These are phyloP conservation scores for Xylariaceae sp. DNA, from an alignment of 2,329 filamentous ascomycete genomes.

Conservation along the genomic window DNA sequence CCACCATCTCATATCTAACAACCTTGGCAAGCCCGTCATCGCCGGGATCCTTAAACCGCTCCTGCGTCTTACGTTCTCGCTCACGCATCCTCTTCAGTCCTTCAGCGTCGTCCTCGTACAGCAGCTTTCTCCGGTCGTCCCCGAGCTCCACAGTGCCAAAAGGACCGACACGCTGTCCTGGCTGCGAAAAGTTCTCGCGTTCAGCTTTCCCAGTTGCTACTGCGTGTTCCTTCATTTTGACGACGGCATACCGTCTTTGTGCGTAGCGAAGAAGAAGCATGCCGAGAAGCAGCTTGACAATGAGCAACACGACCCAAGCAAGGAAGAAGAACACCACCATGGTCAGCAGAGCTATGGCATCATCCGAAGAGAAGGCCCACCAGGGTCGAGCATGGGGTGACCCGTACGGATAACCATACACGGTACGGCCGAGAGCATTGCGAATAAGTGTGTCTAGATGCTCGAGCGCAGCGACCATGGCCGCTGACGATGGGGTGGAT, in stretches of 20 bases:
- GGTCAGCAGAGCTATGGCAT: conserved; percentile 70
- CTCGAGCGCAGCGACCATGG: conserved; percentile 71
- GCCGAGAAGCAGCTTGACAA: conserved; percentile 79
- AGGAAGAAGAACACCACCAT: conserved; percentile 84
- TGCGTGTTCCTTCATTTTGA: conserved; percentile 66
- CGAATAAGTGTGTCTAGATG: conserved; percentile 75
- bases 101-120: conserved; percentile 81
- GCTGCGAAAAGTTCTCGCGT: conserved; percentile 58
- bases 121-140: conserved; percentile 79
- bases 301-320: conserved; percentile 77
- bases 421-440: conserved; percentile 69
- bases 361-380: conserved; percentile 62
- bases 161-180: conserved; percentile 72
- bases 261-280: conserved; percentile 82
- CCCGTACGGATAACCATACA: conserved; percentile 56
- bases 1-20: conserved; percentile 86
- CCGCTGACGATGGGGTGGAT: conserved; percentile 61
- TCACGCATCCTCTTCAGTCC: conserved; percentile 58
- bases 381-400: conserved; percentile 35
- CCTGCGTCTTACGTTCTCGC: conserved; percentile 59
- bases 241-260: conserved; percentile 70
- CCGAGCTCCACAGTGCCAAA: conserved; percentile 85
- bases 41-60: conserved; percentile 49
- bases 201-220: conserved; percentile 42
- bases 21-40: conserved; percentile 54